Evolutionary conservation across 2,329 filamentous ascomycete species (phyloP).

Genomic region (Xylaria sp.): DNA sequence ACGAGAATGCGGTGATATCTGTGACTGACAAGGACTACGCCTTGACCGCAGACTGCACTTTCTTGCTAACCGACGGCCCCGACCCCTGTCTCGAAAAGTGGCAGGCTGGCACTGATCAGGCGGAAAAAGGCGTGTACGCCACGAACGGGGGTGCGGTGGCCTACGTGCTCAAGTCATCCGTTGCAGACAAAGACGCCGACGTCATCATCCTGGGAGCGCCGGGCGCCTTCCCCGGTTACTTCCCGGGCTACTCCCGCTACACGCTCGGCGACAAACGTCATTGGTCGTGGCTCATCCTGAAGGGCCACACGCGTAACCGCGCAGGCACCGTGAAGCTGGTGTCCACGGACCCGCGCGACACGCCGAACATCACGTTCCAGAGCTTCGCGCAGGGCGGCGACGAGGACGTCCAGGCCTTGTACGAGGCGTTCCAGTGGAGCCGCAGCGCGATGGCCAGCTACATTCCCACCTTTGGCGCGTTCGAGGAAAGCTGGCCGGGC

Average conservation of each 20-base stretch:
- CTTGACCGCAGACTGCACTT: constrained; percentile 47
- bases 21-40: constrained; percentile 47
- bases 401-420: constrained; percentile 62
- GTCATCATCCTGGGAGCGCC: constrained; percentile 33
- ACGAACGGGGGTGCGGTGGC: constrained; percentile 61
- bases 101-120: constrained; percentile 36
- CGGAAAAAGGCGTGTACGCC: constrained; percentile 43
- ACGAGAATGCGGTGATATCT: constrained; percentile 26
- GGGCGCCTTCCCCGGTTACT: constrained; percentile 25
- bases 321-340: constrained; percentile 66
- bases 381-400: constrained; percentile 61
- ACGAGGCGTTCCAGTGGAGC: constrained; percentile 63
- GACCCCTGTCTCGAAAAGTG: constrained; percentile 53
- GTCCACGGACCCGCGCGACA: constrained; percentile 67
- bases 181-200: constrained; percentile 39
- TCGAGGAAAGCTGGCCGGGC: constrained; percentile 25
- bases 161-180: constrained; percentile 49
- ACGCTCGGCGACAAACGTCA: constrained; percentile 46
- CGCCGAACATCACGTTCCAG: constrained; percentile 68
- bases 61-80: constrained; percentile 39
- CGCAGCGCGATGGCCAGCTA: constrained; percentile 53
- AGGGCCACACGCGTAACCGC: constrained; percentile 67
- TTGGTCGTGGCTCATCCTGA: constrained; percentile 58
- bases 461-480: constrained; percentile 15
- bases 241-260: constrained; percentile 42